Percentiles rank a stretch among this genome's conserved stretches.
Evolutionary conservation across 2,329 filamentous ascomycete species (phyloP).

Genomic region (Sarocladium oryzae): DNA sequence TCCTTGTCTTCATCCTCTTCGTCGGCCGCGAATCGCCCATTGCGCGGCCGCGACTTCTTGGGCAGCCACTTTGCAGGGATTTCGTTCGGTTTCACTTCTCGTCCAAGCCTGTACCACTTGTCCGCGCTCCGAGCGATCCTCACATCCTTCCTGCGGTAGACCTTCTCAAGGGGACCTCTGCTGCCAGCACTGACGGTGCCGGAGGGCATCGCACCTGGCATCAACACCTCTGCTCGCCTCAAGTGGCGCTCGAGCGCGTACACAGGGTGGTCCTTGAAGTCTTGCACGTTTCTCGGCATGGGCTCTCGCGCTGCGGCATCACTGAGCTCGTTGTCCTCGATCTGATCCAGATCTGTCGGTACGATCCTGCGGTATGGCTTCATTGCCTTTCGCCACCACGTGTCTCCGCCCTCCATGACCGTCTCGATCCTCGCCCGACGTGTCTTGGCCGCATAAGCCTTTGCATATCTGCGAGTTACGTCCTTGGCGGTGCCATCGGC

Average conservation of each 20-base stretch:
- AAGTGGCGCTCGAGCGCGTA: conserved; percentile 84
- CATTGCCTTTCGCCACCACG: conserved; percentile 50
- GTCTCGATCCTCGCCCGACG: conserved; percentile 71
- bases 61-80: conserved; percentile 73
- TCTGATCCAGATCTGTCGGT: conserved; percentile 64
- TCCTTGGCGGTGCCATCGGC: conserved; percentile 72
- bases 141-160: conserved; percentile 80
- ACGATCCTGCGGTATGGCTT: conserved; percentile 36
- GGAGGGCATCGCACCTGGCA: conserved; percentile 60
- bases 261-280: conserved; percentile 80
- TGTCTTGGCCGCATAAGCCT: conserved; percentile 87
- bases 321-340: conserved; percentile 73
- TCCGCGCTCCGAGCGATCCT: conserved; percentile 70
- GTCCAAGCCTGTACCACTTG: conserved; percentile 84
- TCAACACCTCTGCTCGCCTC: conserved; percentile 73
- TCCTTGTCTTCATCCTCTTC: conserved; percentile 19
- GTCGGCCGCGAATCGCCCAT: conserved; percentile 19
- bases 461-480: conserved; percentile 81
- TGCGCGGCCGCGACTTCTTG: conserved; percentile 33
- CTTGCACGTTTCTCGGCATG: conserved; percentile 79
- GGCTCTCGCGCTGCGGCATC: conserved; percentile 67
- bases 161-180: conserved; percentile 59
- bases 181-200: conserved; percentile 71
- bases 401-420: conserved; percentile 37
- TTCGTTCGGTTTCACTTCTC: conserved; percentile 70